A percentile compares a stretch with the other conserved stretches of the same genome.
phyloP scores from a whole-genome alignment of 768 basidiomycete species.

The Boletus sp. region DNA sequence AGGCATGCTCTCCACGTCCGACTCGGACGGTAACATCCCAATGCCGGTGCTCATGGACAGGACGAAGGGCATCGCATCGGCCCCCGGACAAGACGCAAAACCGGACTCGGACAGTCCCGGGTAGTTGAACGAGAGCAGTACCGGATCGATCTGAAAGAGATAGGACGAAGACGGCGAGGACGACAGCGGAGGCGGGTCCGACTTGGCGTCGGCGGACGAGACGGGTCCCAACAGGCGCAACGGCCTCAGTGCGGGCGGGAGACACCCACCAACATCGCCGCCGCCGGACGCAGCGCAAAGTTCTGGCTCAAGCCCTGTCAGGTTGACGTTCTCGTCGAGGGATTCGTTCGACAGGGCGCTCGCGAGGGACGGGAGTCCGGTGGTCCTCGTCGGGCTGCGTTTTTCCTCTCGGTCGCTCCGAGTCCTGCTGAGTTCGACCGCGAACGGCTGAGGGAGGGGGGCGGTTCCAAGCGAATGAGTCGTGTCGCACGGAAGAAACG shows the following conservation, averaged over 20 bases:
- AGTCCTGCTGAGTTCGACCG: not conserved
- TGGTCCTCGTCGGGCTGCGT: not conserved
- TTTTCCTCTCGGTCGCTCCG: not conserved
- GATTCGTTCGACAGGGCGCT: conserved; percentile 20
- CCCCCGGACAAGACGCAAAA: not conserved
- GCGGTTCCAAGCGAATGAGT: not conserved
- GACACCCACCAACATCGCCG: conserved; percentile 6
- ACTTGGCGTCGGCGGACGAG: not conserved
- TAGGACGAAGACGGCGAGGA: not conserved
- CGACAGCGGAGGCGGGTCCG: not conserved
- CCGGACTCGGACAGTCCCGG: not conserved
- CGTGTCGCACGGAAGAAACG: not conserved
- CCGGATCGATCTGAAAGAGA: conserved; percentile 28
- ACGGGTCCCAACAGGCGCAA: conserved; percentile 20
- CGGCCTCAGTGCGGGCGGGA: conserved; percentile 23
- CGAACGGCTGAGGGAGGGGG: not conserved
- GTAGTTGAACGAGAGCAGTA: conserved; percentile 20
- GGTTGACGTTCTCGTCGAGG: conserved; percentile 10
- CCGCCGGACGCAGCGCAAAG: not conserved
- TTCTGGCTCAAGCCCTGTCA: conserved; percentile 2
- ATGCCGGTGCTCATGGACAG: not conserved
- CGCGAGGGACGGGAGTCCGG: conserved; percentile 15
- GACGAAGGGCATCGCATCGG: not conserved
- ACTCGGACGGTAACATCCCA: not conserved
- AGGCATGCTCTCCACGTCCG: not conserved